Percentiles rank a stretch among this genome's conserved stretches.
These are phyloP conservation scores for Dothideomycetes sp. DNA, from an alignment of 2,329 filamentous ascomycete genomes.

Conservation along the genomic window DNA sequence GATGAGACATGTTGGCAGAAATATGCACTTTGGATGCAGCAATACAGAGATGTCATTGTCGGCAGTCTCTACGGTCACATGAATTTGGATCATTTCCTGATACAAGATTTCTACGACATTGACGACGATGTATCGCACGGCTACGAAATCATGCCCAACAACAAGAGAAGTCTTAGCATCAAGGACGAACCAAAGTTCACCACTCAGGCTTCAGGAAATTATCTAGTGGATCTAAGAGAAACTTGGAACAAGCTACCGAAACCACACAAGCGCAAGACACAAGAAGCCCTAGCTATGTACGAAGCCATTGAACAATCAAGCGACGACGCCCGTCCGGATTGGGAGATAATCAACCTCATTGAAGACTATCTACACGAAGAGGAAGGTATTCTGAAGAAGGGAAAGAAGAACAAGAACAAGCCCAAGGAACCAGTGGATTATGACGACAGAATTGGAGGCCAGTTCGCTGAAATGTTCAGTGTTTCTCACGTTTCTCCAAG, in stretches of 20 bases:
- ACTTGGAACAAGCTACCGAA: conserved; percentile 67
- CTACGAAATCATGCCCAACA: conserved; percentile 18
- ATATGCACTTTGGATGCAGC: conserved; percentile 80
- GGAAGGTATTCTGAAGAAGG: conserved; percentile 24
- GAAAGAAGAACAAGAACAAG: conserved; percentile 39
- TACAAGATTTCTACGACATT: conserved; percentile 76
- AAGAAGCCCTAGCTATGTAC: not conserved
- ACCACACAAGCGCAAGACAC: conserved; percentile 22
- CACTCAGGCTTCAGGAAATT: conserved; percentile 58
- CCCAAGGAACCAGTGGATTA: conserved; percentile 45
- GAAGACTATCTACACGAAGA: conserved; percentile 17
- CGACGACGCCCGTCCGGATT: conserved; percentile 16
- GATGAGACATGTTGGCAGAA: conserved; percentile 98
- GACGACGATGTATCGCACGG: conserved; percentile 46
- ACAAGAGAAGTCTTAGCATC: conserved; percentile 28
- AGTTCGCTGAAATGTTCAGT: conserved; percentile 77
- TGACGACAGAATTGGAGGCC: conserved; percentile 62
- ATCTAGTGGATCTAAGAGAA: conserved; percentile 67
- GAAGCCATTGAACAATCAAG: not conserved
- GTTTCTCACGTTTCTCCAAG: conserved; percentile 74
- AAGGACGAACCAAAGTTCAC: conserved; percentile 48
- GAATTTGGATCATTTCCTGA: conserved; percentile 96
- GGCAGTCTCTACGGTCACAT: conserved; percentile 82
- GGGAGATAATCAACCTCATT: conserved; percentile 14
- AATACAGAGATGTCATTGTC: conserved; percentile 84